phyloP scores from a whole-genome alignment of 495 filamentous ascomycete species.

The Aspergillus ellipticus region DNA sequence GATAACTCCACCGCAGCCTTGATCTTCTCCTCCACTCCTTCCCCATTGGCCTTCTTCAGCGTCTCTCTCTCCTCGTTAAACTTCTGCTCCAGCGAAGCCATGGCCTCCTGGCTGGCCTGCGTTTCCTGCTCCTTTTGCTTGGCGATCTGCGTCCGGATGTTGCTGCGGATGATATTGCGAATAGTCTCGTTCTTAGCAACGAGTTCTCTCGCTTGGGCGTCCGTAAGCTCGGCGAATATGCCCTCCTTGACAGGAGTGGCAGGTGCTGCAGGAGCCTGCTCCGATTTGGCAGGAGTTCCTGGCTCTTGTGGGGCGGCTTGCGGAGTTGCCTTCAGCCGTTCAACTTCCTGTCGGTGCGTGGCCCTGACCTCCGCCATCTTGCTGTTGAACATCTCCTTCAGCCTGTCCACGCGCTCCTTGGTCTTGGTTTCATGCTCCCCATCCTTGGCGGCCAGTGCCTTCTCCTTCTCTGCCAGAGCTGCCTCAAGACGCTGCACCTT shows the following conservation, averaged over 20 bases:
- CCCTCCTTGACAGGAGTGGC: constrained; percentile 30
- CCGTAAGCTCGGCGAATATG: constrained; percentile 41
- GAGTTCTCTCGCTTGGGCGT: constrained; percentile 62
- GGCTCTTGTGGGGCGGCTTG: constrained; percentile 48
- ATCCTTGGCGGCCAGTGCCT: constrained; percentile 32
- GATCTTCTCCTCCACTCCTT: constrained; percentile 38
- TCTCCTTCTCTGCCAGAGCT: constrained; percentile 46
- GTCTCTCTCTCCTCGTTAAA: constrained; percentile 58
- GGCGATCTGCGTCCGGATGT: constrained; percentile 58
- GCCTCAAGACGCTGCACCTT: constrained; percentile 49
- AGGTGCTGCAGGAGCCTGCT: constrained; percentile 12
- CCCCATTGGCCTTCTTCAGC: constrained; percentile 56
- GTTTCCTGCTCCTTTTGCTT: constrained; percentile 56
- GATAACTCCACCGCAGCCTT: constrained; percentile 42
- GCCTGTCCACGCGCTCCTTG: constrained; percentile 63
- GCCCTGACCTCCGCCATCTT: constrained; percentile 61
- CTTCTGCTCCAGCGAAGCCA: constrained; percentile 37
- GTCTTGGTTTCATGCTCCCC: constrained; percentile 53
- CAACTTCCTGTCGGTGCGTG: constrained; percentile 55
- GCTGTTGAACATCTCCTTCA: constrained; percentile 67
- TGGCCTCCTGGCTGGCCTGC: constrained; percentile 26
- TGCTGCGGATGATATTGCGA: constrained; percentile 61
- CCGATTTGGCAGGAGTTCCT: constrained; percentile 29
- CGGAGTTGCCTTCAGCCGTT: constrained; percentile 62
- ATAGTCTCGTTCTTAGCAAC: constrained; percentile 61